Conservation (phyloP, 2,329 filamentous ascomycete species). For the Xylariaceae sp. region DNA sequence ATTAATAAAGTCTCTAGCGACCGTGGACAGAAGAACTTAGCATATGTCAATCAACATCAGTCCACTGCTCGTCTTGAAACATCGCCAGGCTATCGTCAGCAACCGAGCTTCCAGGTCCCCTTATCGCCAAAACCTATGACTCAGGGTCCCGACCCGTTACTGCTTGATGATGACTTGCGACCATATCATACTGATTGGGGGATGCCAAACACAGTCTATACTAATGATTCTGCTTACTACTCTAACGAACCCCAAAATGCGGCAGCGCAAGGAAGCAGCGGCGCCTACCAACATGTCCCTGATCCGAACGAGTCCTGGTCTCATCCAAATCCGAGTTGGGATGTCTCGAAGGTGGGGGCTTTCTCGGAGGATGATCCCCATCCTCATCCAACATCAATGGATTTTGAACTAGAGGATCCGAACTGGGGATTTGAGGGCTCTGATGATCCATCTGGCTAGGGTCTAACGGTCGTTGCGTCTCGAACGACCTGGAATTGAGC, state of each 20-base stretch:
- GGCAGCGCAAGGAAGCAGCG: background rate
- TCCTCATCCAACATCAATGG: background rate
- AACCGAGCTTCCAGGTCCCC: background rate
- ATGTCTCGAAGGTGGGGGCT: background rate
- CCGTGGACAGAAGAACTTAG: background rate
- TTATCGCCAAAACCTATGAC: background rate
- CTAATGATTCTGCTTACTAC: slow-evolving; percentile 11
- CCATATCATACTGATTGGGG: background rate
- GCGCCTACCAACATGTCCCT: background rate
- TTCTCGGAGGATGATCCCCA: background rate
- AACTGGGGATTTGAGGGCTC: background rate
- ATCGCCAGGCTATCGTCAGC: background rate
- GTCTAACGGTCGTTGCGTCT: background rate
- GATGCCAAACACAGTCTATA: background rate
- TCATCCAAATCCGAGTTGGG: no score
- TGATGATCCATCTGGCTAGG: background rate
- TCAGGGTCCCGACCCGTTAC: background rate
- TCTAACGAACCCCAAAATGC: background rate
- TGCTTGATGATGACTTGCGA: slow-evolving; percentile 2
- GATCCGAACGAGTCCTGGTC: background rate
- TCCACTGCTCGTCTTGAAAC: background rate
- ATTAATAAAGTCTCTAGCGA: background rate
- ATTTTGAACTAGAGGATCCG: no score
- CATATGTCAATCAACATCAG: background rate
- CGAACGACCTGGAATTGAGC: no score